Evolutionary conservation across 768 basidiomycete genomes (phyloP), one percentile per base, ranked within the genome.

Genomic region (Pleurotus giganteus): DNA sequence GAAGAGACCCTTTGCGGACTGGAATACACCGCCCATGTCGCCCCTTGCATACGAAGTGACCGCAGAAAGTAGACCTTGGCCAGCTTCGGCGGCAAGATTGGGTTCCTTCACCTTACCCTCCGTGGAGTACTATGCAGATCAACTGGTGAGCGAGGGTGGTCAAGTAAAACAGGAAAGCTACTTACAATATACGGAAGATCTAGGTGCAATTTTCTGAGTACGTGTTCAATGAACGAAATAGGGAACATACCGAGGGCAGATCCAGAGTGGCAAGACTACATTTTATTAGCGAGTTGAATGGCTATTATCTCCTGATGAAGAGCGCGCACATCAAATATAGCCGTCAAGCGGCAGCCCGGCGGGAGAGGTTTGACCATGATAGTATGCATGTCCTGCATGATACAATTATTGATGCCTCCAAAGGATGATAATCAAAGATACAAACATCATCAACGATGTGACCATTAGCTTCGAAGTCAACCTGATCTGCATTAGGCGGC

Each of bases 51-150:
- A 96, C 8, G 89, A 86, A 26, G 78, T 72, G 2, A 91, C 82
- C 1, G 92, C 90, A 21, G 82, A 80, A n/a, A 96, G 67, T 3
- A 97, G 73, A 6, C 91, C 92, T 65, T 91, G 84, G 0, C 94
- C 94, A 3, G 95, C 94, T 65, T 91, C 94, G 7, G 86, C 80
- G 9, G 86, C 85, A 13, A 94, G 72, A 65, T 97, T 95, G 29
- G 95, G 94, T 66, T 97, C 94, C 69, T 98, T 97, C 66, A 98
- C 73, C 65, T 91, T 94, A 46, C 94, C 94, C 72, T 98, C 93
- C 5, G 94, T 96, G 19, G 93, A 93, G 71, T 98, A 98, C 85
- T 90, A 57, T 29, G 17, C 9, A 15, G 41, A 15, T 55, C 31
- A 32, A 12, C 43, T 15, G 26, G 49, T 47, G 32, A 53, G 13